Evolutionary conservation across 2,329 filamentous ascomycete genomes (phyloP).

Genomic region (Sphaerulina vaccinii): DNA sequence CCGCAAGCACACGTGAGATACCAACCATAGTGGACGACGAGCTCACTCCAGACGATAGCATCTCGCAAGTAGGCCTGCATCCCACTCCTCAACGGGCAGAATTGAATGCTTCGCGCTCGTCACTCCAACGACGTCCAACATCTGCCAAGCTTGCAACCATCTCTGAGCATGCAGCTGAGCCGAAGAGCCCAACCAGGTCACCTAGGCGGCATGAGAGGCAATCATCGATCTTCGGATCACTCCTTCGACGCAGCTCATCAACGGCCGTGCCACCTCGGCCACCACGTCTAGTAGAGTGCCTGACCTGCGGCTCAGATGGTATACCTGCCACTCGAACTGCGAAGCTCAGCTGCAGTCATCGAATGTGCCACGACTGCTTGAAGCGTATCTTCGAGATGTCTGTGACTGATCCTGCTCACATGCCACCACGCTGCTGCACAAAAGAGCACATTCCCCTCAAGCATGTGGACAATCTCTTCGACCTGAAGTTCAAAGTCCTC

Average conservation of each 20-base stretch:
- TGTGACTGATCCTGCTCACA: constrained; percentile 71
- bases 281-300: constrained; percentile 57
- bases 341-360: constrained; percentile 74
- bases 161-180: constrained; percentile 26
- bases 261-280: constrained; percentile 16
- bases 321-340: constrained; percentile 62
- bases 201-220: constrained; percentile 29
- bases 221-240: constrained; percentile 25
- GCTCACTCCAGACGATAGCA: constrained; percentile 35
- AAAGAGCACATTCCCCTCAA: constrained; percentile 69
- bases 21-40: constrained; percentile 23
- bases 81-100: constrained; percentile 9
- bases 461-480: constrained; percentile 74
- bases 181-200: constrained; percentile 25
- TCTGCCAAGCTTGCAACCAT: constrained; percentile 26
- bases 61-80: constrained; percentile 30
- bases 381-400: constrained; percentile 73
- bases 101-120: constrained; percentile 12
- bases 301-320: constrained; percentile 69
- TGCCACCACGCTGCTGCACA: constrained; percentile 82
- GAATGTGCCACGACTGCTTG: constrained; percentile 77
- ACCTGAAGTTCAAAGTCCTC: constrained; percentile 68
- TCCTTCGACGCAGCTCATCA: constrained; percentile 29
- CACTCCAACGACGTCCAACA: constrained; percentile 24
- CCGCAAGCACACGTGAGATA: constrained; percentile 13